A percentile compares a stretch with the other conserved stretches of the same genome.
phyloP scores from a whole-genome alignment of 345 rosid species.

The Citrus glauca region DNA sequence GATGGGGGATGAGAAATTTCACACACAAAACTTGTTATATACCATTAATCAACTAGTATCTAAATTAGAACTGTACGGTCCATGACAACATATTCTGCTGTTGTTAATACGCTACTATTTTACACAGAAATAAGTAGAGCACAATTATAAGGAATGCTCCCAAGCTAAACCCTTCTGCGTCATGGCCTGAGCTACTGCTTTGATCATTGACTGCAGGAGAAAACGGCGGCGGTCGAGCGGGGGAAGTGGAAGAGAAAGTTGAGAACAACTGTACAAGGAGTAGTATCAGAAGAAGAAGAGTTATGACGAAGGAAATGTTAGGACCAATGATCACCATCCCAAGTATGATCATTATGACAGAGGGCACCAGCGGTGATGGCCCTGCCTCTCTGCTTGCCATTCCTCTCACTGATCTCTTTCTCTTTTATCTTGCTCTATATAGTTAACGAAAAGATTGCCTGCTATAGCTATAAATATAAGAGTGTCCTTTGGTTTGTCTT shows the following conservation, averaged over 20 bases:
- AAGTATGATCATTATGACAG: neutral
- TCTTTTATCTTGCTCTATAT: neutral
- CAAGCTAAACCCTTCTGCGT: neutral
- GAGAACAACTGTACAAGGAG: neutral
- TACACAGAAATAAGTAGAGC: neutral
- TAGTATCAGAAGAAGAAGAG: neutral
- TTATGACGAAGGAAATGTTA: neutral
- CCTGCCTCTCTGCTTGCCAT: constrained; percentile 5
- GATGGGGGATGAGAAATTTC: no score
- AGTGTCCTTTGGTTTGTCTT: no score
- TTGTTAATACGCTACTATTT: neutral
- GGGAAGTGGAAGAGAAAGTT: neutral
- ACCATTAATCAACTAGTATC: no score
- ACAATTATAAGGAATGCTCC: neutral
- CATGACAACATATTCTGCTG: no score
- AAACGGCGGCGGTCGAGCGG: neutral
- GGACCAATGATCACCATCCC: constrained; percentile 2
- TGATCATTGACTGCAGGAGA: neutral
- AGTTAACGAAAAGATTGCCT: no score
- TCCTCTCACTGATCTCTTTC: neutral
- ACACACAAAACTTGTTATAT: no score
- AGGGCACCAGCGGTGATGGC: neutral
- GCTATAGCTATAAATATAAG: no score
- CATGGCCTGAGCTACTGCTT: neutral
- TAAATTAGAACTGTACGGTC: no score